These are phyloP conservation scores for Aspergillus hancockii DNA, from an alignment of 495 filamentous ascomycete genomes.

Conservation along the genomic window DNA sequence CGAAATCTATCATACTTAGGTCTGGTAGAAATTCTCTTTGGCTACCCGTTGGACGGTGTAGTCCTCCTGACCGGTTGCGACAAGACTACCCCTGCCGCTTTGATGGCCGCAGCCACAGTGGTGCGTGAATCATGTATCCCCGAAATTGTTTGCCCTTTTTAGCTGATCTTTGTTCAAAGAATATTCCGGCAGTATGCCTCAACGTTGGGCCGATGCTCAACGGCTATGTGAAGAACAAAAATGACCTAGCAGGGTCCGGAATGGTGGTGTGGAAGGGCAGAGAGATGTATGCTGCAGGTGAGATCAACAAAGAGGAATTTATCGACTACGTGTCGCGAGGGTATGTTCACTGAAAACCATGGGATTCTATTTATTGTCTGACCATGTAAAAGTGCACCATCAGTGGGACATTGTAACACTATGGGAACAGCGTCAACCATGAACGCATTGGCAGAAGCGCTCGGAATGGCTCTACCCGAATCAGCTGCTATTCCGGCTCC, in stretches of 20 bases:
- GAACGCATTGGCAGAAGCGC: slow-evolving; percentile 56
- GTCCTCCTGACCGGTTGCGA: slow-evolving; percentile 60
- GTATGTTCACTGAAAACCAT: slow-evolving; percentile 22
- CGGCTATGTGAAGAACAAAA: slow-evolving; percentile 46
- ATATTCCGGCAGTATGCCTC: slow-evolving; percentile 56
- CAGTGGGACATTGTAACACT: slow-evolving; percentile 57
- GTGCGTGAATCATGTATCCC: slow-evolving; percentile 27
- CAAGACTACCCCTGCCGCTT: slow-evolving; percentile 55
- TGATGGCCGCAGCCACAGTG: slow-evolving; percentile 60
- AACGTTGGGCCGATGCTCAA: slow-evolving; percentile 60
- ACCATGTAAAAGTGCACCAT: slow-evolving; percentile 41
- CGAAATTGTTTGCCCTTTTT: not conserved
- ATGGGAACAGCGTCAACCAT: slow-evolving; percentile 62
- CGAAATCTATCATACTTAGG: slow-evolving; percentile 54
- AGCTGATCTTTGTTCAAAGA: slow-evolving; percentile 25
- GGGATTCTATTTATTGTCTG: not conserved
- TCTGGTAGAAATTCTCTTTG: slow-evolving; percentile 53
- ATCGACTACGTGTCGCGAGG: slow-evolving; percentile 52
- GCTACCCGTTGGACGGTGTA: slow-evolving; percentile 56
- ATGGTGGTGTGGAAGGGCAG: slow-evolving; percentile 53
- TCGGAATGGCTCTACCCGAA: slow-evolving; percentile 58
- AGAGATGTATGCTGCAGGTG: slow-evolving; percentile 52
- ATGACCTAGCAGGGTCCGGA: slow-evolving; percentile 46
- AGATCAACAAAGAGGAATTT: slow-evolving; percentile 48
- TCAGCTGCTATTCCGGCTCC: slow-evolving; percentile 56